These are phyloP conservation scores for Turnera subulata DNA, from an alignment of 345 rosid genomes.

Conservation along the genomic window DNA sequence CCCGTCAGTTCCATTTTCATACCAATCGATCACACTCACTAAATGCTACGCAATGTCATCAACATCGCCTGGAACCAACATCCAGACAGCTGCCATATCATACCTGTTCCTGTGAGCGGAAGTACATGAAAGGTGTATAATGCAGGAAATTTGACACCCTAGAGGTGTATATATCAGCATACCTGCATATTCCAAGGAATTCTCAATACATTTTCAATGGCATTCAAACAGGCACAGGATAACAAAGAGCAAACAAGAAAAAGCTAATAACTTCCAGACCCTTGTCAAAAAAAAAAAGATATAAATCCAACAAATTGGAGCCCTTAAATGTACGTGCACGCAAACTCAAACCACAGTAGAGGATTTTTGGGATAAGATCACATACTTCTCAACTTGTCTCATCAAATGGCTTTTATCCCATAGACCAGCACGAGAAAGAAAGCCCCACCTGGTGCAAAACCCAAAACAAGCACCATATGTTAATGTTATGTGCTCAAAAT, in stretches of 20 bases:
- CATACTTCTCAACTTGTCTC: slow-evolving; percentile 93
- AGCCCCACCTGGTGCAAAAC: slow-evolving; percentile 72
- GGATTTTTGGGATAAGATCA: background rate
- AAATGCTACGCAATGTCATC: too few species aligned
- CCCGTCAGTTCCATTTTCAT: slow-evolving; percentile 8
- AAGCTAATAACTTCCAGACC: background rate
- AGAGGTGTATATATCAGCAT: slow-evolving; percentile 89
- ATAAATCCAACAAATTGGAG: background rate
- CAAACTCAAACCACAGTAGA: background rate
- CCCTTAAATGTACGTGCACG: background rate
- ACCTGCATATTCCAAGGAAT: slow-evolving; percentile 45
- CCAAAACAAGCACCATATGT: background rate
- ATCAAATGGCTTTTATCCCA: slow-evolving; percentile 98
- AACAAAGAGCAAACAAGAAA: too few species aligned
- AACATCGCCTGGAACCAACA: background rate
- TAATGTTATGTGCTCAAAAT: background rate
- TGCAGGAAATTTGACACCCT: slow-evolving; percentile 89
- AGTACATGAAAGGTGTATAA: slow-evolving; percentile 93
- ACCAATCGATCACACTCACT: too few species aligned
- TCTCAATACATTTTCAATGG: too few species aligned
- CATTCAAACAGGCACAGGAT: too few species aligned
- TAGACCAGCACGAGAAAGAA: slow-evolving; percentile 84
- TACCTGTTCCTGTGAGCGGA: slow-evolving; percentile 95
- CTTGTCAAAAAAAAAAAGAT: background rate
- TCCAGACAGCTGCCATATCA: background rate